phyloP scores from a whole-genome alignment of 2,329 filamentous ascomycete genomes.

The Fusarium sp. region DNA sequence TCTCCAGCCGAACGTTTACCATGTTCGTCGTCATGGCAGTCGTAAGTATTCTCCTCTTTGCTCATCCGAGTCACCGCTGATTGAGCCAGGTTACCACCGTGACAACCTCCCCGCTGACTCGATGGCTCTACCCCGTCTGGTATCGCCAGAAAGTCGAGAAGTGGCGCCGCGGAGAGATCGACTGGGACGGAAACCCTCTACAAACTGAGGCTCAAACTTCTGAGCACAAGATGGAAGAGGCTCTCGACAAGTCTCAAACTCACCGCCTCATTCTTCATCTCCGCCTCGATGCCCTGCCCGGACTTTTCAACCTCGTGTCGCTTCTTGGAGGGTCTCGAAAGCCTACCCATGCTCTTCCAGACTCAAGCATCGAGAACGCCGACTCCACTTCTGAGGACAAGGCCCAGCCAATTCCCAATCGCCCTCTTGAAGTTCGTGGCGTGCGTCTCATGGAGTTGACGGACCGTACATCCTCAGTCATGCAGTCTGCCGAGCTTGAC shows the following conservation, averaged over 20 bases:
- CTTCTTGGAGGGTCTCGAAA: constrained; percentile 41
- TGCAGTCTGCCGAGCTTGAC: constrained; percentile 87
- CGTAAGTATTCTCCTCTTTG: constrained; percentile 31
- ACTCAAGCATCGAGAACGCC: not conserved
- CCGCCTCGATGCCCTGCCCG: constrained; percentile 44
- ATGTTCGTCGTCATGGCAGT: constrained; percentile 96
- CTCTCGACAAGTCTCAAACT: constrained; percentile 42
- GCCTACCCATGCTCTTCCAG: not conserved
- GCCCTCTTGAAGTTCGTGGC: constrained; percentile 65
- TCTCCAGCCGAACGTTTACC: constrained; percentile 85
- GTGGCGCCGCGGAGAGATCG: constrained; percentile 84
- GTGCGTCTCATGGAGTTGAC: constrained; percentile 88
- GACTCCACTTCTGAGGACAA: constrained; percentile 6
- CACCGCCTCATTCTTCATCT: constrained; percentile 43
- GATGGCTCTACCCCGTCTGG: constrained; percentile 76
- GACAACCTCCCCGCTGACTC: constrained; percentile 80
- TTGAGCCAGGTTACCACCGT: constrained; percentile 75
- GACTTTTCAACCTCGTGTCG: constrained; percentile 45
- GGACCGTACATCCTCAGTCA: constrained; percentile 93
- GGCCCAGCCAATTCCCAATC: not conserved
- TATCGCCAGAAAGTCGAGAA: constrained; percentile 64
- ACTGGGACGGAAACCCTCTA: constrained; percentile 72
- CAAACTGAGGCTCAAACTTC: constrained; percentile 39
- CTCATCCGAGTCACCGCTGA: not conserved
- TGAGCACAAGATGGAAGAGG: constrained; percentile 43